Conservation (phyloP, 305 asterid genomes). For the Fraxinus dipetala region DNA sequence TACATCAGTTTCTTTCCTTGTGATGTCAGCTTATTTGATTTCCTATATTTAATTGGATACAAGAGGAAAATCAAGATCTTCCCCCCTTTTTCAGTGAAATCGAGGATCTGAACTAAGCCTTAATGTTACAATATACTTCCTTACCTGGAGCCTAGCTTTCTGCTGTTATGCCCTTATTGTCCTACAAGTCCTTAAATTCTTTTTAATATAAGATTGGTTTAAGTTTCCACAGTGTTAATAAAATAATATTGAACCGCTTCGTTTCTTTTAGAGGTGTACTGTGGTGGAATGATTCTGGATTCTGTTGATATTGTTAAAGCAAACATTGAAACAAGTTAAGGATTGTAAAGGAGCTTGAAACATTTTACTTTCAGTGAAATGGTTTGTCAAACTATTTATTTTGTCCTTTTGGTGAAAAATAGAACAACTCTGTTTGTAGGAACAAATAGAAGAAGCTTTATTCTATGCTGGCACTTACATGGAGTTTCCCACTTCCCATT, state of each 20-base stretch:
- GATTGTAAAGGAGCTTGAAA: not conserved
- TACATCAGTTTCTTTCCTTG: too few species aligned
- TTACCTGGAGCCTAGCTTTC: not conserved
- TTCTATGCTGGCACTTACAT: not conserved
- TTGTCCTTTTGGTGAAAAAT: not conserved
- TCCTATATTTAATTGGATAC: not conserved
- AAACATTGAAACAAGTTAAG: not conserved
- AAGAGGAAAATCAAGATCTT: not conserved
- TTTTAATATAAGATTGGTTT: too few species aligned
- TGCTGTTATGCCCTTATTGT: not conserved
- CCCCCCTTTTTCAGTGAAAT: not conserved
- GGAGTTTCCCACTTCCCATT: not conserved
- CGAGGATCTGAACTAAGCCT: not conserved
- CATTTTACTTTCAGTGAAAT: not conserved
- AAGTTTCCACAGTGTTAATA: not conserved
- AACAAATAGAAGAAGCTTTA: not conserved
- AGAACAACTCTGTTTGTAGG: not conserved
- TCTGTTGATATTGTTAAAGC: not conserved
- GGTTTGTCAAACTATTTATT: not conserved
- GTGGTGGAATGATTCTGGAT: not conserved
- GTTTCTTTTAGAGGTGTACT: not conserved
- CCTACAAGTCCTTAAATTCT: not conserved
- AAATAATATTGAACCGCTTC: not conserved
- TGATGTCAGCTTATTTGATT: not conserved
- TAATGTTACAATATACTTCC: not conserved